phyloP scores from a whole-genome alignment of 345 rosid species.

The Acer campestre region DNA sequence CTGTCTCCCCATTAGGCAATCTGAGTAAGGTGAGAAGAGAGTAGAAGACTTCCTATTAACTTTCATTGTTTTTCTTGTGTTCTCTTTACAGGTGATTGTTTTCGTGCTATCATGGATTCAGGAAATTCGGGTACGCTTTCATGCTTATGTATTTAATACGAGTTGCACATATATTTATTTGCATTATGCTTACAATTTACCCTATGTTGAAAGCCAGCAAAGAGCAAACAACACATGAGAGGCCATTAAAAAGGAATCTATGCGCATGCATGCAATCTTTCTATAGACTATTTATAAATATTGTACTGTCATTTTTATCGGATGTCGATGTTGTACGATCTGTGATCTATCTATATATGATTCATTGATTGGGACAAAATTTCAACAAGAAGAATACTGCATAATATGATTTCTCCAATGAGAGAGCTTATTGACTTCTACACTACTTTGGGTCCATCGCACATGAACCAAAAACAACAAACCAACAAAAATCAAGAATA shows the following conservation, averaged over 20 bases:
- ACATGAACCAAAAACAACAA: neutral
- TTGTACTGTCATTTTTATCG: neutral
- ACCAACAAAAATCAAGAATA: neutral
- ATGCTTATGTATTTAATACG: too few relatives aligned
- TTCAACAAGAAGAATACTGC: neutral
- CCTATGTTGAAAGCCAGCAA: neutral
- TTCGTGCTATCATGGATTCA: too few relatives aligned
- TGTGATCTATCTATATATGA: neutral
- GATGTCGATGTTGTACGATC: neutral
- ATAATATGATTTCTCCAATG: slow-evolving; percentile 1
- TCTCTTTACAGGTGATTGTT: too few relatives aligned
- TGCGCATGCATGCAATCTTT: too few relatives aligned
- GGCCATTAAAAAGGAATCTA: neutral
- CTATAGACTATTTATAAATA: neutral
- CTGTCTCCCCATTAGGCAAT: too few relatives aligned
- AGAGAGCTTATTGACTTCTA: neutral
- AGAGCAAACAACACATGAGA: neutral
- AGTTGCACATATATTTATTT: too few relatives aligned
- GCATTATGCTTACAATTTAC: too few relatives aligned
- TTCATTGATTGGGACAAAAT: neutral
- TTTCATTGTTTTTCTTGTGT: too few relatives aligned
- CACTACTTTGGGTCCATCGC: slow-evolving; percentile 1
- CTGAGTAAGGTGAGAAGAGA: too few relatives aligned
- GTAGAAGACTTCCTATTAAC: too few relatives aligned
- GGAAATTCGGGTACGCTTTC: too few relatives aligned